A percentile compares a stretch with the other conserved stretches of the same genome.
phyloP scores from a whole-genome alignment of 78 protist genomes.

The Bodo saltans region DNA sequence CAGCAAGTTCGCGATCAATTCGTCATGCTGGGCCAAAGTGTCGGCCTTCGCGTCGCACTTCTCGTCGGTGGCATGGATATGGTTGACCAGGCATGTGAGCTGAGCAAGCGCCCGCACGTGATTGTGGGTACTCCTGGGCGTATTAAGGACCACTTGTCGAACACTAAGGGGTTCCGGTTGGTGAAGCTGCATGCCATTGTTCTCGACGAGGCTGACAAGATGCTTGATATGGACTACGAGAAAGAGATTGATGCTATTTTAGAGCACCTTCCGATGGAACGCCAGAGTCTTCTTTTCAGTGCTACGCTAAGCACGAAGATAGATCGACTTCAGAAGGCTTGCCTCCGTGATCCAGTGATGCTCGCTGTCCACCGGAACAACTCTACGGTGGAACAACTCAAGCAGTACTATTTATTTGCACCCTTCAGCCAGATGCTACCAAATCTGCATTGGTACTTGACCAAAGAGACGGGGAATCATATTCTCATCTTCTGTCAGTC shows the following conservation, averaged over 20 bases:
- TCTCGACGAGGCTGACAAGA: constrained; percentile 97
- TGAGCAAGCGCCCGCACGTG: constrained; percentile 84
- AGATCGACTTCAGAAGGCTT: constrained; percentile 84
- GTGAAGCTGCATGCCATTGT: constrained; percentile 60
- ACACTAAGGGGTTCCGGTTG: constrained; percentile 89
- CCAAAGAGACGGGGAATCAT: constrained; percentile 64
- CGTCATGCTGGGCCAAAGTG: constrained; percentile 62
- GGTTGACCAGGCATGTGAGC: constrained; percentile 61
- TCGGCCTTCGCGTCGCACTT: constrained; percentile 41
- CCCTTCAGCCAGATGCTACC: constrained; percentile 80
- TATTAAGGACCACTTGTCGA: constrained; percentile 78
- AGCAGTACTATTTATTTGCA: constrained; percentile 78
- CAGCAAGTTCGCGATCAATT: constrained; percentile 84
- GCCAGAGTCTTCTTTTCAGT: constrained; percentile 80
- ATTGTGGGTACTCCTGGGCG: constrained; percentile 97
- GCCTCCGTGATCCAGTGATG: constrained; percentile 82
- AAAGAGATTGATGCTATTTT: constrained; percentile 75
- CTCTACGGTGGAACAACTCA: constrained; percentile 71
- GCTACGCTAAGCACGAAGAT: constrained; percentile 98
- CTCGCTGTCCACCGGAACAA: constrained; percentile 57
- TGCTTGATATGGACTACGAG: constrained; percentile 89
- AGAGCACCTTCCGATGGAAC: constrained; percentile 5
- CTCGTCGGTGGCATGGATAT: constrained; percentile 81
- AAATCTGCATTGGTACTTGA: constrained; percentile 69
- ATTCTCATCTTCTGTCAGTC: constrained; percentile 74